Evolutionary conservation across 805 yeast species (phyloP).

Genomic region (Groenewaldozyma tartarivorans): DNA sequence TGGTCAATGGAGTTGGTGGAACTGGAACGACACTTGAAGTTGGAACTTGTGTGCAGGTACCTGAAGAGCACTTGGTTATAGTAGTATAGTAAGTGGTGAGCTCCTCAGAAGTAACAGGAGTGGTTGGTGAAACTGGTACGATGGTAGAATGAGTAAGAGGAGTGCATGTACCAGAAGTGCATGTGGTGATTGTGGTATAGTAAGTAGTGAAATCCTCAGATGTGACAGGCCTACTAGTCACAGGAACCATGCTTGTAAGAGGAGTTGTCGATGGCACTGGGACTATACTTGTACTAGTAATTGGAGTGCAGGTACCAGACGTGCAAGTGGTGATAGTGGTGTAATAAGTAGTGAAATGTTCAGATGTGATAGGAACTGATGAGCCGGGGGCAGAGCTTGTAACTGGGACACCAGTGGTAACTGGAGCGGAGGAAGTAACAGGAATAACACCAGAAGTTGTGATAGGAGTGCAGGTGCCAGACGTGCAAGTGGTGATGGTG

Average conservation of each 20-base stretch:
- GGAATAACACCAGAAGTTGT: neutral
- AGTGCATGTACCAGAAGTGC: neutral
- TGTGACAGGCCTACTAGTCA: neutral
- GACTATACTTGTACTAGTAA: neutral
- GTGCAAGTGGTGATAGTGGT: conserved; percentile 3
- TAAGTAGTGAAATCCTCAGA: neutral
- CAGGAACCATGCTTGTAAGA: neutral
- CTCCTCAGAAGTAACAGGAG: neutral
- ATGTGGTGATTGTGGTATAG: neutral
- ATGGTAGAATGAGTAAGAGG: neutral
- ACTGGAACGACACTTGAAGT: too few relatives aligned
- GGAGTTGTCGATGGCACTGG: neutral
- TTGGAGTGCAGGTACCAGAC: neutral
- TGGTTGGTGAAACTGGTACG: neutral
- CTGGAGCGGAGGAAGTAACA: neutral
- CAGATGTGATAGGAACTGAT: neutral
- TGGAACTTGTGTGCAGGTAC: too few relatives aligned
- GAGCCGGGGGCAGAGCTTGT: too few relatives aligned
- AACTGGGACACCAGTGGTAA: neutral
- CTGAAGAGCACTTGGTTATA: neutral
- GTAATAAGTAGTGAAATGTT: conserved; percentile 3
- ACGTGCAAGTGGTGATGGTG: conserved; percentile 2
- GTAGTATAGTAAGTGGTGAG: neutral
- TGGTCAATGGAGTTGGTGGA: too few relatives aligned
- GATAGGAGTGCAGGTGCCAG: neutral